phyloP scores from a whole-genome alignment of 805 yeast genomes.

The Limtongozyma cylindracea region DNA sequence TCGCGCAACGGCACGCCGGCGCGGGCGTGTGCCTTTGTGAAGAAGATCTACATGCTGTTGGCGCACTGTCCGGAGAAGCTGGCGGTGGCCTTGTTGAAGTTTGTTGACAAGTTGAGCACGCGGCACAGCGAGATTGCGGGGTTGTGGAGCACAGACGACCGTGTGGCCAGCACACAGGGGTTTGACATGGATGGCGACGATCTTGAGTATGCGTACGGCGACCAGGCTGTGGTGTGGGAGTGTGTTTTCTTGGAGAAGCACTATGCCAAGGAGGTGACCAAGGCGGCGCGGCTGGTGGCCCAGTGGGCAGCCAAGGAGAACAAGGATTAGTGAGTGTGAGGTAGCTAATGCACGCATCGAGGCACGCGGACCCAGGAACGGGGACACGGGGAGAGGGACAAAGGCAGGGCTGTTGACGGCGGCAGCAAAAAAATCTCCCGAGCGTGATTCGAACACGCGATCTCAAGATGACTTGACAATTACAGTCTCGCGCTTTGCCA shows the following conservation, averaged over 20 bases:
- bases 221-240: constrained; percentile 80
- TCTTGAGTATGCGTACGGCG: constrained; percentile 43
- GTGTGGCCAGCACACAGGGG: constrained; percentile 27
- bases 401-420: no score
- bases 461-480: no score
- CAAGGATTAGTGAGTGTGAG: no score
- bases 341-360: no score
- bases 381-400: no score
- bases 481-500: no score
- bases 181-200: constrained; percentile 20
- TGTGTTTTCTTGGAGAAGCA: constrained; percentile 54
- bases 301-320: no score
- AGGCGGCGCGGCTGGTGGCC: no score
- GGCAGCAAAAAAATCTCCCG: no score
- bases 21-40: constrained; percentile 63
- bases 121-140: constrained; percentile 47
- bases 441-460: no score
- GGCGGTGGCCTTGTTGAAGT: constrained; percentile 48
- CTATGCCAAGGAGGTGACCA: no score
- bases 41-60: constrained; percentile 41
- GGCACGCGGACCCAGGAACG: no score
- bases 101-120: constrained; percentile 49
- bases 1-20: constrained; percentile 38
- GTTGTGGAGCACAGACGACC: constrained; percentile 69
- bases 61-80: constrained; percentile 79